Percentiles rank a stretch among this genome's conserved stretches.
phyloP scores from a whole-genome alignment of 345 rosid species.

The Mallotus nudiflorus region DNA sequence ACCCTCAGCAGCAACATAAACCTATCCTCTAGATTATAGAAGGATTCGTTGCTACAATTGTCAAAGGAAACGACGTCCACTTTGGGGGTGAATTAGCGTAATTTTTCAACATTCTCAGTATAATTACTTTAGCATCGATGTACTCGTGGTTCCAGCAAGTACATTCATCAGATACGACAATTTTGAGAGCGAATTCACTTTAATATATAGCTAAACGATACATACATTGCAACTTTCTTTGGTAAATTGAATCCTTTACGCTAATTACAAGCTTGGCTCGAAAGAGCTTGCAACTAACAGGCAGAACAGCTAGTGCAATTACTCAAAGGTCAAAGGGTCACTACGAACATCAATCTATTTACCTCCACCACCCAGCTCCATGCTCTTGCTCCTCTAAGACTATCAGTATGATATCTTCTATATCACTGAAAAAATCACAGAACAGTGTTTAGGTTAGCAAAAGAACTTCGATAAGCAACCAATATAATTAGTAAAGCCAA shows the following conservation, averaged over 20 bases:
- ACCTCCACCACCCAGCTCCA: not conserved
- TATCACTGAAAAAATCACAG: conserved; percentile 16
- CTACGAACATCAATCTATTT: not conserved
- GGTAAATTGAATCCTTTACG: conserved; percentile 3
- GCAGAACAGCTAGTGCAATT: too few species aligned
- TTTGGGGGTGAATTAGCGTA: not conserved
- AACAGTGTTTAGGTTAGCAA: conserved; percentile 1
- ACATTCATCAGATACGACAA: not conserved
- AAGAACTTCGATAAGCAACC: not conserved
- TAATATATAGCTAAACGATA: not conserved
- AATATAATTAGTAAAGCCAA: not conserved
- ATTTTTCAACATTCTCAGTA: not conserved
- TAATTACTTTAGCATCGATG: not conserved
- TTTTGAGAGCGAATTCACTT: not conserved
- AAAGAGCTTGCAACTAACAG: not conserved
- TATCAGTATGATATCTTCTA: not conserved
- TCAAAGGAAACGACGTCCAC: not conserved
- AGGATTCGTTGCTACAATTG: not conserved
- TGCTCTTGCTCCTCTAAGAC: not conserved
- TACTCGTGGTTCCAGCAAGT: not conserved
- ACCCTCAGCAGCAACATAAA: not conserved
- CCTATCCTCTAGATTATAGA: not conserved
- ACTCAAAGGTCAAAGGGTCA: too few species aligned
- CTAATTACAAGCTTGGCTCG: not conserved
- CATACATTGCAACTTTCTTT: not conserved